Conservation (phyloP, 1,284 basidiomycete genomes). For the Ceraceosorus bombacis region DNA sequence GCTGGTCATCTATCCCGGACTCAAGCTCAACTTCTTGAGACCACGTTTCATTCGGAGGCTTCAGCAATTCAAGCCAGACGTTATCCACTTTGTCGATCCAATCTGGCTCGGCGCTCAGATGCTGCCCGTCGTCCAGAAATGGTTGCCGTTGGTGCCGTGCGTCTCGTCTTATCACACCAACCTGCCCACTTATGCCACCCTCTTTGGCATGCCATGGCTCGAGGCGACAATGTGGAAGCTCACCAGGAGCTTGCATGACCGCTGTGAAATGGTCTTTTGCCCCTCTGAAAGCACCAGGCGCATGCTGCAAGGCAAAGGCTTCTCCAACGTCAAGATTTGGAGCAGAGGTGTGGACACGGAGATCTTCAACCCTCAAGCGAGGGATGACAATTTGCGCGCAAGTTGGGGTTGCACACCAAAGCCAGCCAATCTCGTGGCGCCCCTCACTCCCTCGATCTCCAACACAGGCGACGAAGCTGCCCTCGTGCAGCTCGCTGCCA, state of each 20-base stretch:
- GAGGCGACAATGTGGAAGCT: constrained; percentile 51
- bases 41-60: constrained; percentile 54
- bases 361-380: constrained; percentile 48
- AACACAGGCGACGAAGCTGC: constrained; percentile 20
- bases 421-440: constrained; percentile 36
- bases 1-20: constrained; percentile 55
- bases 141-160: constrained; percentile 51
- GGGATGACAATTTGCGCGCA: constrained; percentile 50
- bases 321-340: constrained; percentile 55
- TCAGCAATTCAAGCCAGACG: constrained; percentile 53
- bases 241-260: constrained; percentile 34
- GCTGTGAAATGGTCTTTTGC: constrained; percentile 54
- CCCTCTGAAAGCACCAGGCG: constrained; percentile 54
- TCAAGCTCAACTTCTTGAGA: constrained; percentile 58
- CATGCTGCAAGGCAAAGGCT: constrained; percentile 53
- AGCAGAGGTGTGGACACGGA: constrained; percentile 48
- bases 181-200: constrained; percentile 55
- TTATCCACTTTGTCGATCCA: constrained; percentile 53
- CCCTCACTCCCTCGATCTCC: constrained; percentile 32
- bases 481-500: constrained; percentile 23
- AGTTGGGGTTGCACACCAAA: constrained; percentile 51
- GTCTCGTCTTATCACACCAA: constrained; percentile 57
- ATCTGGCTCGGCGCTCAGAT: constrained; percentile 55
- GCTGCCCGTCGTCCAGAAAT: constrained; percentile 46
- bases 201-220: constrained; percentile 55